phyloP scores from a whole-genome alignment of 768 basidiomycete species.

The Termitomyces sp. region DNA sequence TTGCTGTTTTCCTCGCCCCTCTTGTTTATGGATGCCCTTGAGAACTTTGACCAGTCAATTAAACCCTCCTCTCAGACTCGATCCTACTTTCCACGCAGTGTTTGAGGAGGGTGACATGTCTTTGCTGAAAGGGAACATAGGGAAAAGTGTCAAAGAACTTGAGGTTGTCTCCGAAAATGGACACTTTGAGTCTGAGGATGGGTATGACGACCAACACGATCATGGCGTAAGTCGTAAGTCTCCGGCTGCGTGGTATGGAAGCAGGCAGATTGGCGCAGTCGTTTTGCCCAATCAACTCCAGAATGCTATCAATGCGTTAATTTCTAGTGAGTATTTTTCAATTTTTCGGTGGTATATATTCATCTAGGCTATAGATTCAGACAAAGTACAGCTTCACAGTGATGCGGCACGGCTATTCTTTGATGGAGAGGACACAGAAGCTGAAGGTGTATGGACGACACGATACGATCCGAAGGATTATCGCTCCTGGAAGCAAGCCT shows the following conservation, averaged over 20 bases:
- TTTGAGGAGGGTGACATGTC: constrained; percentile 67
- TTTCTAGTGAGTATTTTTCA: constrained; percentile 45
- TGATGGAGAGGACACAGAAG: constrained; percentile 21
- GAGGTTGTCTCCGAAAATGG: constrained; percentile 38
- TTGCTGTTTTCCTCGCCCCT: background rate
- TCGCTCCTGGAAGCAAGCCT: constrained; percentile 51
- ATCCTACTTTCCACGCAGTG: constrained; percentile 57
- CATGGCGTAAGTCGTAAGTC: constrained; percentile 48
- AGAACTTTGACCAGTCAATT: constrained; percentile 28
- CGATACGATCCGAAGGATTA: constrained; percentile 49
- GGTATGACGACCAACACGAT: constrained; percentile 24
- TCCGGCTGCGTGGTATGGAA: constrained; percentile 79
- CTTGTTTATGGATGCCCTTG: background rate
- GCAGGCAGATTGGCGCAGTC: constrained; percentile 64
- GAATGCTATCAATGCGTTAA: constrained; percentile 56
- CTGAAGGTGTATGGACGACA: constrained; percentile 44
- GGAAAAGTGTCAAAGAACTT: constrained; percentile 41
- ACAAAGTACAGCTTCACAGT: constrained; percentile 57
- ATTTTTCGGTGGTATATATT: background rate
- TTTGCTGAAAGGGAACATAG: constrained; percentile 33
- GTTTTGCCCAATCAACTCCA: constrained; percentile 70
- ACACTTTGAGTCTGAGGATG: constrained; percentile 24
- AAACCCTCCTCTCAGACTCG: constrained; percentile 59
- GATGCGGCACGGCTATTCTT: constrained; percentile 72
- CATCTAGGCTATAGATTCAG: constrained; percentile 38